A percentile compares a stretch with the other conserved stretches of the same genome.
These are phyloP conservation scores for Candida jianshihensis DNA, from an alignment of 805 yeast genomes.

Conservation along the genomic window DNA sequence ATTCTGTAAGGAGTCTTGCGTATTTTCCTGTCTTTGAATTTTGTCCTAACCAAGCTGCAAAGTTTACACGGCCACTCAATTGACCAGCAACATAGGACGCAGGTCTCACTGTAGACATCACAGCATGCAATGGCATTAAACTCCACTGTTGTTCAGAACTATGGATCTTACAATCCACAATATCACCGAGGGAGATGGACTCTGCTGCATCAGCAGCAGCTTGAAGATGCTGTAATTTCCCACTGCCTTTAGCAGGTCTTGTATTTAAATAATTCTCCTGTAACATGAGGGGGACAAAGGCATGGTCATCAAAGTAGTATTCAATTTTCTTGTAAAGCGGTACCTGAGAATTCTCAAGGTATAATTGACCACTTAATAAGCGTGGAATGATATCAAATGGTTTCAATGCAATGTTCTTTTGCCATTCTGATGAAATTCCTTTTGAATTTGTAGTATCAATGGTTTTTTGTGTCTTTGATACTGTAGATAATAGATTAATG, in stretches of 20 bases:
- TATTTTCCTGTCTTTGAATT: constrained; percentile 79
- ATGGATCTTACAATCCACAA: constrained; percentile 75
- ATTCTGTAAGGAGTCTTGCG: constrained; percentile 71
- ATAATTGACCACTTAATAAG: constrained; percentile 54
- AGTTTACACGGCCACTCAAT: constrained; percentile 61
- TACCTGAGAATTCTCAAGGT: constrained; percentile 43
- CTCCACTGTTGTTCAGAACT: constrained; percentile 94
- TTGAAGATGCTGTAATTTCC: constrained; percentile 47
- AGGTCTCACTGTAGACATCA: constrained; percentile 80
- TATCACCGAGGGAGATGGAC: constrained; percentile 77
- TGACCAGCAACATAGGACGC: constrained; percentile 68
- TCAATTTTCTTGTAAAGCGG: constrained; percentile 77
- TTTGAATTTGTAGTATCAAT: constrained; percentile 61
- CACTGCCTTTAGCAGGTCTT: constrained; percentile 41
- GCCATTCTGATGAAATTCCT: constrained; percentile 65
- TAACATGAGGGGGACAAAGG: constrained; percentile 90
- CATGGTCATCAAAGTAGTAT: constrained; percentile 89
- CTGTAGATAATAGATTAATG: constrained; percentile 81
- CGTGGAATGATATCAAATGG: constrained; percentile 85
- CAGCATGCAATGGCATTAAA: constrained; percentile 83
- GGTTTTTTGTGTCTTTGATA: constrained; percentile 60
- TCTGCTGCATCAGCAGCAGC: constrained; percentile 77
- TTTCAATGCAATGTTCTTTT: constrained; percentile 82
- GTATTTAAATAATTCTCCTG: constrained; percentile 85
- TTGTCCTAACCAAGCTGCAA: constrained; percentile 86